phyloP scores from a whole-genome alignment of 805 yeast species.

The Wickerhamomyces strasburgensis region DNA sequence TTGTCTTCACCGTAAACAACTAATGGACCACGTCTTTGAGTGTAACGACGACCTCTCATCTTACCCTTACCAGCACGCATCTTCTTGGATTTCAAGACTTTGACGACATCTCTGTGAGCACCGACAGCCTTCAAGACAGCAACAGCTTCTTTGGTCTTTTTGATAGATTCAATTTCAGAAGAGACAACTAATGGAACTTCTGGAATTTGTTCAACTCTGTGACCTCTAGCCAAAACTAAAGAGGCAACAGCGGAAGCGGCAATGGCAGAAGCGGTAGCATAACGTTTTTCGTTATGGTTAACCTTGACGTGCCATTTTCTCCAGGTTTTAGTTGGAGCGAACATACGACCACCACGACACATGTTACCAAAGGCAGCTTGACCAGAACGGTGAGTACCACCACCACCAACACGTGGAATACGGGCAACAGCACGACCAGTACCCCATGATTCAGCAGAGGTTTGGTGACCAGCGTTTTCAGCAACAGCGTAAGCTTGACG shows the following conservation, averaged over 20 bases:
- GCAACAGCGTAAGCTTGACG: constrained; percentile 99
- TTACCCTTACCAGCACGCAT: constrained; percentile 99
- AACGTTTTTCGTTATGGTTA: constrained; percentile 99
- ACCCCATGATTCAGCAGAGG: constrained; percentile 99
- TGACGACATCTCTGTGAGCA: constrained; percentile 97
- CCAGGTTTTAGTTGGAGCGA: constrained; percentile 99
- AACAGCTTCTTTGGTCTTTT: constrained; percentile 98
- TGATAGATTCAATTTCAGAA: constrained; percentile 84
- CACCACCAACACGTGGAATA: constrained; percentile 99
- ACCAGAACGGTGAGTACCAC: constrained; percentile 99
- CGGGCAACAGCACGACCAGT: constrained; percentile 99
- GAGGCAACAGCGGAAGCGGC: constrained; percentile 99
- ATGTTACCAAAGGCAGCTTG: constrained; percentile 99
- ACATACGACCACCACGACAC: constrained; percentile 99
- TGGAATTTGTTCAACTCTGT: constrained; percentile 96
- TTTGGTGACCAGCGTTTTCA: constrained; percentile 99
- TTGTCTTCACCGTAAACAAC: constrained; percentile 97
- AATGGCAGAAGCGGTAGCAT: constrained; percentile 99
- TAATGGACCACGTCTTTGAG: constrained; percentile 99
- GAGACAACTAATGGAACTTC: constrained; percentile 98
- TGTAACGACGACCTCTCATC: constrained; percentile 98
- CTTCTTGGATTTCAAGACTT: constrained; percentile 98
- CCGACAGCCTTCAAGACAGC: constrained; percentile 97
- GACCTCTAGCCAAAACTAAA: constrained; percentile 98
- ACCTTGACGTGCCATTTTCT: constrained; percentile 99